phyloP scores from a whole-genome alignment of 108 stramenopile species.

The Skeletonema costatum region DNA sequence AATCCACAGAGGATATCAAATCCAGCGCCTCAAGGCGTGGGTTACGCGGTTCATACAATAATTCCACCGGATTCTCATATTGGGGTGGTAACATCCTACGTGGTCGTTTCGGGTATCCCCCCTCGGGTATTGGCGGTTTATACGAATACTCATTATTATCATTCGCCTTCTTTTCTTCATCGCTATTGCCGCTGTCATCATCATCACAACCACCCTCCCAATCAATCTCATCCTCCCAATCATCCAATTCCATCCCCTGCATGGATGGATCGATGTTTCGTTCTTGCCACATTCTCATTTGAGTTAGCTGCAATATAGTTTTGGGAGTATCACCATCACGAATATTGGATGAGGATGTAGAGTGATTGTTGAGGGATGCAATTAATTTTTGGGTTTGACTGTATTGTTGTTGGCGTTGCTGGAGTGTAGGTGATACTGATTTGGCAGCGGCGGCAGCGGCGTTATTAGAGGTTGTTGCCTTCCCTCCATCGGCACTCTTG shows the following conservation, averaged over 20 bases:
- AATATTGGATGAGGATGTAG: neutral
- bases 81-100: neutral
- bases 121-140: constrained; percentile 27
- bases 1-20: constrained; percentile 60
- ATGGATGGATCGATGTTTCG: constrained; percentile 48
- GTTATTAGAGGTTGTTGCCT: neutral
- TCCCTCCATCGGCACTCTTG: constrained; percentile 1
- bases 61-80: constrained; percentile 32
- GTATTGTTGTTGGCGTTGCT: neutral
- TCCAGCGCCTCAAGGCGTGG: constrained; percentile 76
- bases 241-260: constrained; percentile 71
- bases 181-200: constrained; percentile 8
- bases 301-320: constrained; percentile 29
- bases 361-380: neutral
- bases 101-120: constrained; percentile 31
- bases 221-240: constrained; percentile 85
- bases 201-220: constrained; percentile 69
- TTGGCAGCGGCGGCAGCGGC: neutral
- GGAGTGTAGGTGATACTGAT: neutral
- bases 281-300: constrained; percentile 46
- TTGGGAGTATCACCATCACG: constrained; percentile 27
- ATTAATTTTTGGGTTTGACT: neutral
- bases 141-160: constrained; percentile 1
- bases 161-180: constrained; percentile 4
- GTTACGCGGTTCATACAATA: constrained; percentile 64